phyloP scores from a whole-genome alignment of 1,284 basidiomycete genomes.

The Coniophora puteana region DNA sequence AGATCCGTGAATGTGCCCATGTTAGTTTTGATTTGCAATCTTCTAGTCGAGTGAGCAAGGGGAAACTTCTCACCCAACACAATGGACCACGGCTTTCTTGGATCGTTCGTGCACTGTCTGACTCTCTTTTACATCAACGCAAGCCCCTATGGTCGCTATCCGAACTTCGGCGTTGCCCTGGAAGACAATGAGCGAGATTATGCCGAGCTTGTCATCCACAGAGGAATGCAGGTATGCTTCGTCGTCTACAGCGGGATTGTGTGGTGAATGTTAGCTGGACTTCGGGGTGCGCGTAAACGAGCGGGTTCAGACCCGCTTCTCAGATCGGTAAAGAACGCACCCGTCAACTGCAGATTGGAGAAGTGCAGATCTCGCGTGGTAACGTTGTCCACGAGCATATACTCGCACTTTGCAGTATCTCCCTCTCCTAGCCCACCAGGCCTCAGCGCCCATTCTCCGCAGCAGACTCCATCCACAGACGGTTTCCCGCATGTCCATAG shows the following conservation, averaged over 20 bases:
- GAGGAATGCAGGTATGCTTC: constrained; percentile 22
- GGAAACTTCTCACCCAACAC: constrained; percentile 32
- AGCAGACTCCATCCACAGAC: constrained; percentile 15
- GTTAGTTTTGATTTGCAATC: too few species aligned
- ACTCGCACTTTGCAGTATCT: constrained; percentile 15
- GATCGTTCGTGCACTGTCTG: constrained; percentile 30
- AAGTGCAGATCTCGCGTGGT: too few species aligned
- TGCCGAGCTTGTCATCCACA: constrained; percentile 16
- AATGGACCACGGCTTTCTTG: constrained; percentile 35
- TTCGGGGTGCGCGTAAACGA: too few species aligned
- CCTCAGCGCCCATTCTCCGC: constrained; percentile 5
- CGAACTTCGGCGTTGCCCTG: constrained; percentile 11
- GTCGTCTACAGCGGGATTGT: constrained; percentile 23
- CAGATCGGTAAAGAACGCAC: constrained; percentile 13
- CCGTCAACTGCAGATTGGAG: constrained; percentile 28
- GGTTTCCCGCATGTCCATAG: constrained; percentile 10
- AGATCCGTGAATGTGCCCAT: too few species aligned
- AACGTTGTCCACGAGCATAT: too few species aligned
- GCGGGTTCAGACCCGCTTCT: too few species aligned
- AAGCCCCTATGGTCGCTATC: too few species aligned
- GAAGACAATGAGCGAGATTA: constrained; percentile 16
- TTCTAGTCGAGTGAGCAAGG: neutral
- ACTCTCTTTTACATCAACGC: too few species aligned
- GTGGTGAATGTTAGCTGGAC: too few species aligned
- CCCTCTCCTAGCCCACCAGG: constrained; percentile 8